A percentile compares a stretch with the other conserved stretches of the same genome.
These are phyloP conservation scores for Nasturtium officinale DNA, from an alignment of 345 rosid genomes.

Conservation along the genomic window DNA sequence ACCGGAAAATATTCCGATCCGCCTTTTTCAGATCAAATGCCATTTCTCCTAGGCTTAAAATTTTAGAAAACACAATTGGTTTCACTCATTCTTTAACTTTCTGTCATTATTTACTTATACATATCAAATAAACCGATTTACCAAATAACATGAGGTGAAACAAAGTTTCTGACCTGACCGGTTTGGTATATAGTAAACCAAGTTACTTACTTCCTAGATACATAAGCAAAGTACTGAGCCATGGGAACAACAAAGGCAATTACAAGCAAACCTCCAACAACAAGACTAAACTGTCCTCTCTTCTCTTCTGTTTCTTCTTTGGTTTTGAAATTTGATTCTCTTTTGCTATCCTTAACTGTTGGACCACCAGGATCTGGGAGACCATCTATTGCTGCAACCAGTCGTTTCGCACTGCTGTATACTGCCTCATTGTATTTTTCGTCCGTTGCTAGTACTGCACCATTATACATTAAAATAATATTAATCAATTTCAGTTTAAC, in stretches of 20 bases:
- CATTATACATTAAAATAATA: conserved; percentile 10
- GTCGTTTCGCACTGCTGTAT: conserved; percentile 76
- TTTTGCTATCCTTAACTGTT: conserved; percentile 60
- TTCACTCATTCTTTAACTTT: conserved; percentile 19
- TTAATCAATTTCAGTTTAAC: background rate
- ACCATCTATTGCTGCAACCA: conserved; percentile 93
- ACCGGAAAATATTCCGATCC: conserved; percentile 88
- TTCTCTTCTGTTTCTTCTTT: conserved; percentile 96
- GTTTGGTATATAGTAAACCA: conserved; percentile 27
- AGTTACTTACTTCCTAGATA: conserved; percentile 66
- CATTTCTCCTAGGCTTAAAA: conserved; percentile 73
- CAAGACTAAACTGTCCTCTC: conserved; percentile 92
- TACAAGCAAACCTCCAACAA: conserved; percentile 89
- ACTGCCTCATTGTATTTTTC: conserved; percentile 96
- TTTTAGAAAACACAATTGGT: conserved; percentile 47
- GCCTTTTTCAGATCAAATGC: conserved; percentile 80
- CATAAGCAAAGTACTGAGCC: conserved; percentile 95
- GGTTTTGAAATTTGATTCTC: conserved; percentile 88
- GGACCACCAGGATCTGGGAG: conserved; percentile 97
- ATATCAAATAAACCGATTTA: conserved; percentile 23
- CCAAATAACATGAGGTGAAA: conserved; percentile 16
- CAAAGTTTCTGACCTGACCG: conserved; percentile 36
- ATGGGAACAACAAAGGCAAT: conserved; percentile 95
- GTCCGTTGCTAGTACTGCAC: conserved; percentile 90
- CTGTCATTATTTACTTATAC: conserved; percentile 10